Conservation (phyloP, 2,329 filamentous ascomycete species). For the Hypoxylon sp. region DNA sequence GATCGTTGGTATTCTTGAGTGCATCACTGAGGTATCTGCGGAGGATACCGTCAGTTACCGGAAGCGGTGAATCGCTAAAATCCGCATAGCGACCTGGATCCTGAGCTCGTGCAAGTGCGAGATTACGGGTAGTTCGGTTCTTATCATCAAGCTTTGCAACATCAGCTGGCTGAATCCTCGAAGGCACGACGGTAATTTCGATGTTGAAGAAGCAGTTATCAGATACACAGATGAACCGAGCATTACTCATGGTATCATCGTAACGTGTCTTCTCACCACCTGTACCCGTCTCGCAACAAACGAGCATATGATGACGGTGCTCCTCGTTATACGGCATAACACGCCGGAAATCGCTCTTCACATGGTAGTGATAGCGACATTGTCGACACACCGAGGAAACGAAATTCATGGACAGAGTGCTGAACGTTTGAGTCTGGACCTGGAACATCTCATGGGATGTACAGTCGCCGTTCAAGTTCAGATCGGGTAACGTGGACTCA, state of each 20-base stretch:
- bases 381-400: slow-evolving; percentile 49
- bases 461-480: slow-evolving; percentile 36
- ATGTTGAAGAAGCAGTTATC: slow-evolving; percentile 56
- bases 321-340: slow-evolving; percentile 22
- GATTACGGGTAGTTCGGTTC: slow-evolving; percentile 58
- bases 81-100: slow-evolving; percentile 65
- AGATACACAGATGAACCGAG: slow-evolving; percentile 47
- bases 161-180: slow-evolving; percentile 57
- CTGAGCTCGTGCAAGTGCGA: slow-evolving; percentile 56
- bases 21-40: slow-evolving; percentile 67
- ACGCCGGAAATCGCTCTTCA: slow-evolving; percentile 41
- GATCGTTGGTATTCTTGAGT: slow-evolving; percentile 55
- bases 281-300: slow-evolving; percentile 35
- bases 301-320: slow-evolving; percentile 51
- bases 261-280: slow-evolving; percentile 26
- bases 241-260: slow-evolving; percentile 37
- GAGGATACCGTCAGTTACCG: slow-evolving; percentile 60
- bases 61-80: slow-evolving; percentile 57
- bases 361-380: slow-evolving; percentile 51
- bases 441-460: slow-evolving; percentile 49
- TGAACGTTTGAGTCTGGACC: slow-evolving; percentile 41
- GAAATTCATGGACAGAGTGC: slow-evolving; percentile 26
- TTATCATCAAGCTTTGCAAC: slow-evolving; percentile 63
- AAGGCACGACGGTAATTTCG: slow-evolving; percentile 60
- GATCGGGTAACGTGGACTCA: slow-evolving; percentile 40